phyloP scores from a whole-genome alignment of 305 asterid species.

The Rubia peregrina region DNA sequence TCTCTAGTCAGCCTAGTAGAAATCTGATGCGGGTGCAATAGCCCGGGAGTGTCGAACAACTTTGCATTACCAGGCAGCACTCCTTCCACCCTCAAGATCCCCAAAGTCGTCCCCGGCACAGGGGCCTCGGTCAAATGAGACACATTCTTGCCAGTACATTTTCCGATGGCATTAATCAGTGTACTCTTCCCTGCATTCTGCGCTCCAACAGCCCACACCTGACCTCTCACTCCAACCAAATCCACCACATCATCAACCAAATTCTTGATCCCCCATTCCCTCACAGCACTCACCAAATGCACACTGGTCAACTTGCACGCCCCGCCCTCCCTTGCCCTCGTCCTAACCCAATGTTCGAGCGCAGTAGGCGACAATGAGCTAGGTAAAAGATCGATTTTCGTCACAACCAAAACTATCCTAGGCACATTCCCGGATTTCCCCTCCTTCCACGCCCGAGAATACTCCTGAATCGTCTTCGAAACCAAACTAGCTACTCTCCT shows the following conservation, averaged over 20 bases:
- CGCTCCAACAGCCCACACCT: constrained; percentile 88
- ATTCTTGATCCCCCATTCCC: constrained; percentile 77
- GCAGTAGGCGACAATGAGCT: constrained; percentile 66
- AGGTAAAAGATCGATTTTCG: constrained; percentile 87
- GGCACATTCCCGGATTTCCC: constrained; percentile 83
- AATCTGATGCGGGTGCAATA: constrained; percentile 83
- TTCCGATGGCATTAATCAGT: constrained; percentile 64
- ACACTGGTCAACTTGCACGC: constrained; percentile 54
- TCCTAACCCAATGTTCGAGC: constrained; percentile 81
- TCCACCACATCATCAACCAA: constrained; percentile 66
- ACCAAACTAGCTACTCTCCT: constrained; percentile 60
- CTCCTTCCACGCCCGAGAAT: constrained; percentile 65
- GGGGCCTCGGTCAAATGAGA: constrained; percentile 84
- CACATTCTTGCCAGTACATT: constrained; percentile 44
- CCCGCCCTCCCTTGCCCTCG: constrained; percentile 76
- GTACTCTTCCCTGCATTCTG: constrained; percentile 95
- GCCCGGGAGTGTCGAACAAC: constrained; percentile 86
- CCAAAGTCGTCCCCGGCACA: constrained; percentile 80
- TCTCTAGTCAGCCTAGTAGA: constrained; percentile 62
- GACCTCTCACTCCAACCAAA: constrained; percentile 73
- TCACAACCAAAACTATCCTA: constrained; percentile 60
- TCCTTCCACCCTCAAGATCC: constrained; percentile 83
- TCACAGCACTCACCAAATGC: constrained; percentile 83
- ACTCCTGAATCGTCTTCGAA: constrained; percentile 51
- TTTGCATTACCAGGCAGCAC: constrained; percentile 81